Evolutionary conservation across 2,329 filamentous ascomycete genomes (phyloP).

Genomic region (Ophiocordyceps camponoti-rufipedis): DNA sequence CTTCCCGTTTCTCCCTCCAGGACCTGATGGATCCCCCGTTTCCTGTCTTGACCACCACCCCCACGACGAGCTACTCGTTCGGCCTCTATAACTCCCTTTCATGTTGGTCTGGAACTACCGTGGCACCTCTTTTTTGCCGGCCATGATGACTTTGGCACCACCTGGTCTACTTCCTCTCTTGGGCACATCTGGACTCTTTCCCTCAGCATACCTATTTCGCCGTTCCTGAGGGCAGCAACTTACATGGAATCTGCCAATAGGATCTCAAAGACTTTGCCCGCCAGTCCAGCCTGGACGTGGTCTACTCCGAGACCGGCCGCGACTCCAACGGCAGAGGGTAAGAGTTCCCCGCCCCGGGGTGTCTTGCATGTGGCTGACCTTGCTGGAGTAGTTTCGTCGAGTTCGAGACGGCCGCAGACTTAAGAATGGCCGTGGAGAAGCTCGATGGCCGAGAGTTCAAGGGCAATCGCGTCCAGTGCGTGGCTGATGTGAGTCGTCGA

Average conservation of each 20-base stretch:
- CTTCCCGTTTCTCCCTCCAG: constrained; percentile 38
- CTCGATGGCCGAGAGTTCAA: constrained; percentile 89
- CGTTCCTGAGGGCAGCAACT: constrained; percentile 49
- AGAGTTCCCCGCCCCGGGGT: constrained; percentile 12
- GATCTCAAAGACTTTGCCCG: constrained; percentile 99
- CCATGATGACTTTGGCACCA: constrained; percentile 1
- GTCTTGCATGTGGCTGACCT: constrained; percentile 1
- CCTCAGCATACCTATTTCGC: constrained; percentile 8
- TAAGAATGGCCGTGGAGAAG: constrained; percentile 85
- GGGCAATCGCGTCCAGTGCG: constrained; percentile 67
- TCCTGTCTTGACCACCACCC: constrained; percentile 9
- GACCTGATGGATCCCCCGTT: constrained; percentile 19
- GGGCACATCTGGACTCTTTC: constrained; percentile 13
- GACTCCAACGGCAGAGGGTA: constrained; percentile 87
- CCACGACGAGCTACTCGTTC: constrained; percentile 9
- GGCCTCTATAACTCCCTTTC: constrained; percentile 1
- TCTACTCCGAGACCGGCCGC: constrained; percentile 90
- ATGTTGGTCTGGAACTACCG: constrained; percentile 9
- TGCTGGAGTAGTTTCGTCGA: constrained; percentile 65
- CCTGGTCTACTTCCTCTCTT: constrained; percentile 8
- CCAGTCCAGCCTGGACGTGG: constrained; percentile 89
- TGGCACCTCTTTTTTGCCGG: constrained; percentile 5
- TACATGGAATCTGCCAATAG: constrained; percentile 72
- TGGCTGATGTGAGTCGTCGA: constrained; percentile 51
- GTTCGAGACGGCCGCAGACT: constrained; percentile 81